These are phyloP conservation scores for Diplotaxis tenuifolia DNA, from an alignment of 345 rosid genomes.

Conservation along the genomic window DNA sequence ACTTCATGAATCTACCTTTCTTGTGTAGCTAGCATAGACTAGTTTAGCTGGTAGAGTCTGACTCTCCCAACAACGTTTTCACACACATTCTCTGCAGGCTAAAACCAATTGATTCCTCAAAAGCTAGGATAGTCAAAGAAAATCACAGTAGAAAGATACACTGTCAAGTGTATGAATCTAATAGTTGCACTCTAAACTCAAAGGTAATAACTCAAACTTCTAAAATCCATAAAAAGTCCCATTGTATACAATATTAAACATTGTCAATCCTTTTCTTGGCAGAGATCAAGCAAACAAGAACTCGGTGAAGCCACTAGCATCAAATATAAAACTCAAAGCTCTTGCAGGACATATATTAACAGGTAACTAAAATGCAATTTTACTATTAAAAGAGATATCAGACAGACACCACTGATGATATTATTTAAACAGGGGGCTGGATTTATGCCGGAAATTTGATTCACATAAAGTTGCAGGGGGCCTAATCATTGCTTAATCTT, in stretches of 20 bases:
- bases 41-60: background rate
- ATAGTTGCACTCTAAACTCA: background rate
- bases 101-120: conserved; percentile 16
- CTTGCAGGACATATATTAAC: conserved; percentile 26
- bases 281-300: conserved; percentile 27
- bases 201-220: background rate
- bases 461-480: conserved; percentile 15
- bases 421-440: conserved; percentile 24
- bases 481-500: conserved; percentile 22
- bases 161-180: conserved; percentile 20
- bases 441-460: conserved; percentile 9
- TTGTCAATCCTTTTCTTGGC: conserved; percentile 2
- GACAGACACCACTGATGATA: conserved; percentile 17
- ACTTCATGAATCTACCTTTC: background rate
- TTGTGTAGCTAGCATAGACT: background rate
- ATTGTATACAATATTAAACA: background rate
- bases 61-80: background rate
- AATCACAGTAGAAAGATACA: conserved; percentile 11
- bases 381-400: background rate
- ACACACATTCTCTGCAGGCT: conserved; percentile 14
- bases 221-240: background rate
- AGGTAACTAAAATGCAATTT: conserved; percentile 11
- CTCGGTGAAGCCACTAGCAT: conserved; percentile 10
- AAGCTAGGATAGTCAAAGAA: conserved; percentile 14
- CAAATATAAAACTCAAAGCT: conserved; percentile 22